Base-by-base conservation (phyloP, 441 rosid genomes). In the Capsella rubella region DNA sequence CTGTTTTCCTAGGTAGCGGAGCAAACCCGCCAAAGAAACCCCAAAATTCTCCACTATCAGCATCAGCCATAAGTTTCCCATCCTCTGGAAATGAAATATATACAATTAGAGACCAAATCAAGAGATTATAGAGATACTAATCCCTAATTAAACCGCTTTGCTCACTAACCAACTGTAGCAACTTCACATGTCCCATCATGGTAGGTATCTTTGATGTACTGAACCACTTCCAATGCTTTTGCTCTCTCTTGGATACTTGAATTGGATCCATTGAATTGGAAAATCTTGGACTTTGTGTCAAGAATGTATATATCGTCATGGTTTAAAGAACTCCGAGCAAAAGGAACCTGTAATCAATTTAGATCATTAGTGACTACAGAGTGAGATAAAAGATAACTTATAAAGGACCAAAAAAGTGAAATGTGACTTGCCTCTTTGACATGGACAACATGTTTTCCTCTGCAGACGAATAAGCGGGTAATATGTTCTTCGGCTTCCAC, bases 11-110 rank as follows among this genome's bases (percentile, higher is more conserved):
- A 31, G 99, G 93, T 63, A 94, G 79, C 18, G 97, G 97, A 81
- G 99, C 96, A 80, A 85, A 94, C 52, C 99, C 97, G 72, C 99
- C 99, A 84, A 94, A 94, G 49, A 94, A 87, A 78, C 92, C 87
- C 99, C 99, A 94, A 76, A 90, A 91, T 69, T 94, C 99, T 72
- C 99, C 99, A 57, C 85, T 89, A 15, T 91, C 97, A 69, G 95
- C 67, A 87, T 94, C 97, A 59, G 92, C 97, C 76, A 90, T 91
- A 75, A 94, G 82, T 86, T 84, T 91, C 45, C 97, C 98, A 77
- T 94, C 98, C 92, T 94, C 98, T 94, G 84, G 78, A 82, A 62
- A 45, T 45, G 62, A 39, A 46, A 16, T 42, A 56, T 16, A 69
- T 37, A 64, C 75, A 63, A 27, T 74, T 51, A 69, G 72, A 62